Percentiles rank a stretch among this genome's conserved stretches.
These are phyloP conservation scores for Licmophora abbreviata DNA, from an alignment of 108 stramenopile species.

Conservation along the genomic window DNA sequence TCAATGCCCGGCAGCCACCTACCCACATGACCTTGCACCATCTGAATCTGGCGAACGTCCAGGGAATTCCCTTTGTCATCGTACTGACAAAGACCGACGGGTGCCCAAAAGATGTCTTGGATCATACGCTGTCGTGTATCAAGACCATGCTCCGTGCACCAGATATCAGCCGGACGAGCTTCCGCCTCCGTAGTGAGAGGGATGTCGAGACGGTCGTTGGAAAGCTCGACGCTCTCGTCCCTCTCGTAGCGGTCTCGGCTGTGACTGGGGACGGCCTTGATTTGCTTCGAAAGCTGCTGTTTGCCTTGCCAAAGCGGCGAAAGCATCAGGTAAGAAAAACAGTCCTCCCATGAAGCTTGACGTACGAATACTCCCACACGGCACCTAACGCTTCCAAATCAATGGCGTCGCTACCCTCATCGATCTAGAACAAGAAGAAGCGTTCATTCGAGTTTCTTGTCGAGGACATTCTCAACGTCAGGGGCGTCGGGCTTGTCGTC, in stretches of 20 bases:
- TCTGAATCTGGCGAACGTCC: slow-evolving; percentile 49
- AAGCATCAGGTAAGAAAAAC: too few relatives aligned
- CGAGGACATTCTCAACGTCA: slow-evolving; percentile 83
- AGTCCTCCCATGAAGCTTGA: too few relatives aligned
- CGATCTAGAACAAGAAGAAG: slow-evolving; percentile 1
- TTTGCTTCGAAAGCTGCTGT: too few relatives aligned
- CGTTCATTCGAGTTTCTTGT: slow-evolving; percentile 58
- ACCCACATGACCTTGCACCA: slow-evolving; percentile 72
- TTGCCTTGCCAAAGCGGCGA: too few relatives aligned
- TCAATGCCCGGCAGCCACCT: slow-evolving; percentile 63
- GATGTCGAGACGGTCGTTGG: too few relatives aligned
- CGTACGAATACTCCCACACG: too few relatives aligned
- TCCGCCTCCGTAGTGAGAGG: too few relatives aligned
- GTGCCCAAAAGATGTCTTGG: slow-evolving; percentile 44
- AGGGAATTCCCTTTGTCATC: slow-evolving; percentile 45
- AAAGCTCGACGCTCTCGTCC: too few relatives aligned
- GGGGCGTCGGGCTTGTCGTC: slow-evolving; percentile 74
- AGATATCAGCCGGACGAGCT: slow-evolving; percentile 7
- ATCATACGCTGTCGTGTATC: slow-evolving; percentile 36
- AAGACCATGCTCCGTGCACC: slow-evolving; percentile 4
- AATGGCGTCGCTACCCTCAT: background rate
- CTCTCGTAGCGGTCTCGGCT: too few relatives aligned
- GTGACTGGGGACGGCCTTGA: too few relatives aligned
- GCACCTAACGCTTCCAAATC: too few relatives aligned
- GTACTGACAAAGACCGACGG: slow-evolving; percentile 71